Conservation (phyloP, 352 stramenopile species). For the Phytophthora gonapodyides region DNA sequence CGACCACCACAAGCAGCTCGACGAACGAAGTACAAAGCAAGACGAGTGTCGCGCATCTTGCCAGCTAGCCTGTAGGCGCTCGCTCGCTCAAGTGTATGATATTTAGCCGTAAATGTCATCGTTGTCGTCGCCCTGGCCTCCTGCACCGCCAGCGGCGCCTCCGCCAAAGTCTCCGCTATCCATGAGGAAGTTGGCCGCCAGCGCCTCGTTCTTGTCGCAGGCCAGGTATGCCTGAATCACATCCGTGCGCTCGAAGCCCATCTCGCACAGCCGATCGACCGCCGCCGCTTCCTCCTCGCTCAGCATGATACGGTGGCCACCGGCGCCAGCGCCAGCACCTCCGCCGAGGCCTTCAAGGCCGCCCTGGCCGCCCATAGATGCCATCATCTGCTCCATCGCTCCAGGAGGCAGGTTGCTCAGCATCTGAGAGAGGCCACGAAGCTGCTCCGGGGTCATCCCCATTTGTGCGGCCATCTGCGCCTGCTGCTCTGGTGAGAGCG, state of each 20-base stretch:
- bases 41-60: conserved; percentile 28
- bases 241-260: conserved; percentile 92
- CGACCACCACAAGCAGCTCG: conserved; percentile 25
- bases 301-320: conserved; percentile 73
- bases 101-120: conserved; percentile 90
- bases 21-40: conserved; percentile 37
- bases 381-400: conserved; percentile 89
- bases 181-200: conserved; percentile 99
- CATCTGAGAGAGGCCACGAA: conserved; percentile 87
- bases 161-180: conserved; percentile 85
- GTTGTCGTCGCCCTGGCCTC: conserved; percentile 65
- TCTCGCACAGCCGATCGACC: conserved; percentile 77
- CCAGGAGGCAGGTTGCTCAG: conserved; percentile 81
- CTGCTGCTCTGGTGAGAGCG: conserved; percentile 76
- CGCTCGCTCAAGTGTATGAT: conserved; percentile 38
- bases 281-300: conserved; percentile 79
- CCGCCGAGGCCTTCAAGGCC: conserved; percentile 51
- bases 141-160: conserved; percentile 43
- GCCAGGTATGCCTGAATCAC: conserved; percentile 98
- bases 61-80: conserved; percentile 14
- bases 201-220: conserved; percentile 99
- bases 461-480: conserved; percentile 84
- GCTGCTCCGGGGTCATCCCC: conserved; percentile 84
- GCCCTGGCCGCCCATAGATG: conserved; percentile 67
- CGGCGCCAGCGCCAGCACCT: conserved; percentile 36